Evolutionary conservation across 2,329 filamentous ascomycete species (phyloP).

Genomic region (Neonectria magnoliae): DNA sequence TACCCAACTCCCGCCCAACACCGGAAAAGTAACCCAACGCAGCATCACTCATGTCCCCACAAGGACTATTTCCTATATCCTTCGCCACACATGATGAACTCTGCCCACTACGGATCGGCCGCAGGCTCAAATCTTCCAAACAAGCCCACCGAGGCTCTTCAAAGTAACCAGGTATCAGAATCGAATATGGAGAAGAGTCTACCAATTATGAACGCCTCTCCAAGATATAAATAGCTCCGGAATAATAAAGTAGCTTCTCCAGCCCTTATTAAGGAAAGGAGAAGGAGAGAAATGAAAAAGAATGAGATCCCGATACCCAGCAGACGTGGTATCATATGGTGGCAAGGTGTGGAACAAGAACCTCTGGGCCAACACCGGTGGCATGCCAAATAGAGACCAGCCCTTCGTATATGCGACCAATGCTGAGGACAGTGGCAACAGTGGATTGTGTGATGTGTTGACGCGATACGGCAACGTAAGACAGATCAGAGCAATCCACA

Average conservation of each 20-base stretch:
- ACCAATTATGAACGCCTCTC: conserved; percentile 22
- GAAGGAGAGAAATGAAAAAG: conserved; percentile 9
- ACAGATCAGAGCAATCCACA: not conserved
- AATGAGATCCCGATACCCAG: not conserved
- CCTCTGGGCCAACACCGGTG: conserved; percentile 20
- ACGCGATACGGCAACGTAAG: not conserved
- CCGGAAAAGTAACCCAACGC: conserved; percentile 12
- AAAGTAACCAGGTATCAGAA: conserved; percentile 31
- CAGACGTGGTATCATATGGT: not conserved
- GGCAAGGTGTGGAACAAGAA: conserved; percentile 1
- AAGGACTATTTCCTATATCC: conserved; percentile 22
- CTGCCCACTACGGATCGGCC: conserved; percentile 4
- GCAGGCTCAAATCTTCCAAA: conserved; percentile 17
- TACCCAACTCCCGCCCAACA: conserved; percentile 35
- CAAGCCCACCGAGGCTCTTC: conserved; percentile 16
- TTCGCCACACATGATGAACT: conserved; percentile 7
- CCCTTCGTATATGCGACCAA: conserved; percentile 26
- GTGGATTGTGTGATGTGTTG: conserved; percentile 12
- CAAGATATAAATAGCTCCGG: conserved; percentile 16
- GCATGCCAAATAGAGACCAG: conserved; percentile 33
- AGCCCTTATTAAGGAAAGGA: not conserved
- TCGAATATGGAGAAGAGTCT: conserved; percentile 21
- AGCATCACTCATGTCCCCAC: conserved; percentile 22
- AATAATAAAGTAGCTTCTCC: not conserved
- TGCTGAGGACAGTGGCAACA: conserved; percentile 22